Base-by-base conservation (phyloP, 116 monocot species). In the Dioscorea cayenensis region DNA sequence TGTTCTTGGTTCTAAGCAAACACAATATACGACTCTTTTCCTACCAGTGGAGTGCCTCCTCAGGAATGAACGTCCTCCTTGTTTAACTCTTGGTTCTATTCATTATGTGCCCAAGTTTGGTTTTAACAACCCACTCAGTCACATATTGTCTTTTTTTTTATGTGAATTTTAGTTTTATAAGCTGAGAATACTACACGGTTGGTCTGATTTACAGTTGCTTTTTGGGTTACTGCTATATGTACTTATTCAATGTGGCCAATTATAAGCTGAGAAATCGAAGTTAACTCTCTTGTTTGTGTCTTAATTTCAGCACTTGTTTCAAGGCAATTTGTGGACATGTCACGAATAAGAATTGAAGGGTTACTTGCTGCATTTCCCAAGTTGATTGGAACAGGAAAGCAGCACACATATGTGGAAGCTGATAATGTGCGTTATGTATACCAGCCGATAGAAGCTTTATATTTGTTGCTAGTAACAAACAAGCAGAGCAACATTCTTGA, bases 401-500 rank as follows among this genome's bases (percentile, higher is more conserved):
- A 99, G 49, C 99, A 99, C 73, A 99, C 99, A 8, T 99, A 85
- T 84, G 83, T 99, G 78, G 99, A 99, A 67, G 94, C 99, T 78
- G 99, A 99, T 74, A 99, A 93, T 80, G 99, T 99, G 49, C 99
- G 99, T 27, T 99, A 99, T 80, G 99, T 99, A 18, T 99, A 99
- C 60, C 99, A 99, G 71, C 99, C 99, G 25, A 94, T 99, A 58
- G 99, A 99, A 82, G 69, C 70, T 66, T 66, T 99, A 10, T 99
- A 89, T 68, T 70, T 99, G 75, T 72, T 99, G 64, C 88, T 99
- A 68, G 83, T 99, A 22, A 99, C 99, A 28, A 99, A 99, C 80
- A 99, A 99, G 71, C 94, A 99, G 60, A 99, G 99, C 80, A 99
- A 99, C 68, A 99, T 99, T 77, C 94, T 99, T 75, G 99, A 99